Conservation (phyloP, 306 rosid genomes). For the Ormosia semicastrata region DNA sequence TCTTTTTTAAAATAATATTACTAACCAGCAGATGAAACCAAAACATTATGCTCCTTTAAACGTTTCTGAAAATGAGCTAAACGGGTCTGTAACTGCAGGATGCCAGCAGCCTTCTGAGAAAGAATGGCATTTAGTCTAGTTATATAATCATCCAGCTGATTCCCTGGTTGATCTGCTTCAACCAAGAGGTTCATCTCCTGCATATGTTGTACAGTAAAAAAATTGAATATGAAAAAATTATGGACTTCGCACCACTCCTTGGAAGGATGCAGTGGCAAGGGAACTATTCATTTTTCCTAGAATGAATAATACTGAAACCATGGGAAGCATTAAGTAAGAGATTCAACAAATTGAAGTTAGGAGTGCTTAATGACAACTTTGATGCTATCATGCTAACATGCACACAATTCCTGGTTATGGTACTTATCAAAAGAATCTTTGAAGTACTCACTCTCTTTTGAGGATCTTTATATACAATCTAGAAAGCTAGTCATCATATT, state of each 20-base stretch:
- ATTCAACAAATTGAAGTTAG: constrained; percentile 1
- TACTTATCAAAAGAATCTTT: neutral
- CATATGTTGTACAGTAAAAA: constrained; percentile 27
- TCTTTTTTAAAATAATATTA: constrained; percentile 33
- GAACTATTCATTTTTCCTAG: neutral
- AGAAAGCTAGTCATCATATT: neutral
- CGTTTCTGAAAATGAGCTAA: constrained; percentile 93
- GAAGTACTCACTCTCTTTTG: neutral
- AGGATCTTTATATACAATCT: neutral
- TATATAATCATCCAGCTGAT: constrained; percentile 80
- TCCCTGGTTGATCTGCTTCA: constrained; percentile 97
- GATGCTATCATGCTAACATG: neutral
- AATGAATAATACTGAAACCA: constrained; percentile 1
- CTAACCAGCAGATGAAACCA: constrained; percentile 73
- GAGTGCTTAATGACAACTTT: neutral
- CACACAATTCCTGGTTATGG: neutral
- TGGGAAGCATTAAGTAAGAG: neutral
- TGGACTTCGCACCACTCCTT: neutral
- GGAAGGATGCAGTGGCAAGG: constrained; percentile 12
- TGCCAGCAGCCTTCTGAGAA: constrained; percentile 97
- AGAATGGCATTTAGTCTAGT: constrained; percentile 80
- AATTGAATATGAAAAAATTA: neutral
- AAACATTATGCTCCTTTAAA: constrained; percentile 86
- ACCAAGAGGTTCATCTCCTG: constrained; percentile 99
- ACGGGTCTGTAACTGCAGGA: constrained; percentile 84